These are phyloP conservation scores for Spinellus fusiger DNA, from an alignment of 192 early-diverging fungal species.

Conservation along the genomic window DNA sequence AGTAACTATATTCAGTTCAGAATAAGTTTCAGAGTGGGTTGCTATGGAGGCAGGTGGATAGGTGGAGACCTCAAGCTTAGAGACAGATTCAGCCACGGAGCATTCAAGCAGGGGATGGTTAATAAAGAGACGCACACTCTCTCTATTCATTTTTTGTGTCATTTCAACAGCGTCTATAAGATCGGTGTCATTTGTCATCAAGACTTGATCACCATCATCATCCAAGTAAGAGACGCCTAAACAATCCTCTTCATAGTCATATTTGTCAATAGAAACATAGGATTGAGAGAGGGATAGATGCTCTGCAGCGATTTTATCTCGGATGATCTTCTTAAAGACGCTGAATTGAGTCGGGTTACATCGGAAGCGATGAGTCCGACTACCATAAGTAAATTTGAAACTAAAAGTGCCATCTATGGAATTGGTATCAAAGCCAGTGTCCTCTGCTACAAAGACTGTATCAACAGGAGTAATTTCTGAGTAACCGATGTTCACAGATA, in stretches of 20 bases:
- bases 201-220: slow-evolving; percentile 82
- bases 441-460: slow-evolving; percentile 16
- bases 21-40: neutral
- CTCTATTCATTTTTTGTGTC: slow-evolving; percentile 64
- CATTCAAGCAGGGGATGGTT: neutral
- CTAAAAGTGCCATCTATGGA: slow-evolving; percentile 29
- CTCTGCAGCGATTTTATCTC: slow-evolving; percentile 41
- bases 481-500: slow-evolving; percentile 1
- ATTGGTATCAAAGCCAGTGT: slow-evolving; percentile 2
- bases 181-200: slow-evolving; percentile 66
- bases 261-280: slow-evolving; percentile 13
- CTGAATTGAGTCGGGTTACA: slow-evolving; percentile 23
- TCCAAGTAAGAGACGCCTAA: slow-evolving; percentile 67
- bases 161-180: slow-evolving; percentile 74
- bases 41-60: neutral
- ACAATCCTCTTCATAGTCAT: slow-evolving; percentile 28
- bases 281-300: slow-evolving; percentile 22
- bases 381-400: slow-evolving; percentile 58
- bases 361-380: slow-evolving; percentile 63
- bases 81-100: neutral
- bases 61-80: neutral
- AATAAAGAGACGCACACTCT: slow-evolving; percentile 67
- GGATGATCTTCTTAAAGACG: slow-evolving; percentile 34
- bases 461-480: slow-evolving; percentile 18
- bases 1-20: neutral